phyloP scores from a whole-genome alignment of 2,329 filamentous ascomycete genomes.

The Leptographium procerum region DNA sequence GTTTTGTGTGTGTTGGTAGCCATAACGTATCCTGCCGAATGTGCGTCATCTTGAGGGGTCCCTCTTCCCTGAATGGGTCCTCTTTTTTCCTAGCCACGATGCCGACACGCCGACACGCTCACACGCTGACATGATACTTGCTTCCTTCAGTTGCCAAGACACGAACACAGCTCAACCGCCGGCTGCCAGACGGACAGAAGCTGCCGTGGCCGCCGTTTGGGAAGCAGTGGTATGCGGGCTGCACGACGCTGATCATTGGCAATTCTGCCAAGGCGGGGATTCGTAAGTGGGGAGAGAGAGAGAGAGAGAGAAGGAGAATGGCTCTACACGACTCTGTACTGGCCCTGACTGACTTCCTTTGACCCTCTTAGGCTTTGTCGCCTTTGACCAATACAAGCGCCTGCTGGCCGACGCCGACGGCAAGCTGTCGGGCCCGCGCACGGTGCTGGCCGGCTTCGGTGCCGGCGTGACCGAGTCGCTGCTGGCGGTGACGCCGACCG shows the following conservation, averaged over 20 bases:
- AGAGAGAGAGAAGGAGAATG: neutral
- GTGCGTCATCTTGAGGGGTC: too few relatives aligned
- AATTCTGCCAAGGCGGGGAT: constrained; percentile 96
- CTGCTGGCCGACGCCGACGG: constrained; percentile 73
- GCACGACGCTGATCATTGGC: constrained; percentile 91
- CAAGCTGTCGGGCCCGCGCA: constrained; percentile 79
- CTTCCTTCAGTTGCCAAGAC: constrained; percentile 73
- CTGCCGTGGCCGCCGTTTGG: constrained; percentile 93
- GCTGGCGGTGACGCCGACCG: constrained; percentile 88
- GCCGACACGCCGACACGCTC: neutral
- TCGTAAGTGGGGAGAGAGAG: constrained; percentile 34
- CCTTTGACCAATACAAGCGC: constrained; percentile 88
- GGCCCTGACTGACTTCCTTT: neutral
- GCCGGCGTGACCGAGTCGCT: constrained; percentile 90
- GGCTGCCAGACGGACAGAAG: constrained; percentile 70
- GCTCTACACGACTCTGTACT: too few relatives aligned
- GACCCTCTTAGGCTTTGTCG: constrained; percentile 61
- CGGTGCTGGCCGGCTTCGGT: constrained; percentile 86
- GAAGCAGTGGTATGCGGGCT: constrained; percentile 91
- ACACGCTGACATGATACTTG: too few relatives aligned
- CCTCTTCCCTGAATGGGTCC: neutral
- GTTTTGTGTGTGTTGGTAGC: constrained; percentile 36
- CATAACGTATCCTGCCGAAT: constrained; percentile 91
- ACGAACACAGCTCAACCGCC: constrained; percentile 80
- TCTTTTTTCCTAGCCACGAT: too few relatives aligned